Evolutionary conservation across 1,284 basidiomycete species (phyloP).

Genomic region (Marasmius sp.): DNA sequence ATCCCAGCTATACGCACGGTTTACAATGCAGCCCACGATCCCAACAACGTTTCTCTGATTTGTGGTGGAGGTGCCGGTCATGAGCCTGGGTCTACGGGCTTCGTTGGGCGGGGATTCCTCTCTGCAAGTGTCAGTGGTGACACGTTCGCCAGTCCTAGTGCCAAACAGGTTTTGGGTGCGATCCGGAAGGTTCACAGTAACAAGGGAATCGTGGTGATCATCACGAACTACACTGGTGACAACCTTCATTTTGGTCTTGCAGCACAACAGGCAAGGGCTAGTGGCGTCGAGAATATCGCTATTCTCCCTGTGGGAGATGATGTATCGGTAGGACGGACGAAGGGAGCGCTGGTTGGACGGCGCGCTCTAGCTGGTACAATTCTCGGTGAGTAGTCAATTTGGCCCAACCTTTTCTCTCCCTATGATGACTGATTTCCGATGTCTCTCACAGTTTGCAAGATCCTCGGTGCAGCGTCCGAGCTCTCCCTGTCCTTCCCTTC

Average conservation of each 20-base stretch:
- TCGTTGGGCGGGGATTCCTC: slow-evolving; percentile 10
- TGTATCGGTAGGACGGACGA: slow-evolving; percentile 9
- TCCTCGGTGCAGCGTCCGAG: slow-evolving; percentile 9
- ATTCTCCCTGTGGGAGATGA: slow-evolving; percentile 12
- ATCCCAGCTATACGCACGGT: slow-evolving; percentile 36
- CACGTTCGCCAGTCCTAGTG: slow-evolving; percentile 10
- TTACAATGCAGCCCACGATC: slow-evolving; percentile 28
- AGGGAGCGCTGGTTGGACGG: slow-evolving; percentile 10
- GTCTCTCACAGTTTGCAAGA: slow-evolving; percentile 4
- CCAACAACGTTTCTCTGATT: slow-evolving; percentile 12
- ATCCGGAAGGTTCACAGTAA: slow-evolving; percentile 7
- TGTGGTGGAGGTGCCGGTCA: slow-evolving; percentile 9
- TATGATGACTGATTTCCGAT: background rate
- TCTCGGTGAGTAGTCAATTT: background rate
- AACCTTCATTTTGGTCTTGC: slow-evolving; percentile 11
- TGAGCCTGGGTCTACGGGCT: slow-evolving; percentile 12
- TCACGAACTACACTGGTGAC: slow-evolving; percentile 10
- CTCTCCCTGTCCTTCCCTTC: background rate
- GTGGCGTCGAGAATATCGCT: slow-evolving; percentile 10
- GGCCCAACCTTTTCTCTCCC: background rate
- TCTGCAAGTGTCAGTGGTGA: slow-evolving; percentile 11
- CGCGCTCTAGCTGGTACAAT: slow-evolving; percentile 10
- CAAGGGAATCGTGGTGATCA: slow-evolving; percentile 7
- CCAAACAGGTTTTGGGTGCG: slow-evolving; percentile 9
- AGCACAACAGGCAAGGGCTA: slow-evolving; percentile 9